These are phyloP conservation scores for Corniculantispora saksenae DNA, from an alignment of 2,329 filamentous ascomycete species.

Conservation along the genomic window DNA sequence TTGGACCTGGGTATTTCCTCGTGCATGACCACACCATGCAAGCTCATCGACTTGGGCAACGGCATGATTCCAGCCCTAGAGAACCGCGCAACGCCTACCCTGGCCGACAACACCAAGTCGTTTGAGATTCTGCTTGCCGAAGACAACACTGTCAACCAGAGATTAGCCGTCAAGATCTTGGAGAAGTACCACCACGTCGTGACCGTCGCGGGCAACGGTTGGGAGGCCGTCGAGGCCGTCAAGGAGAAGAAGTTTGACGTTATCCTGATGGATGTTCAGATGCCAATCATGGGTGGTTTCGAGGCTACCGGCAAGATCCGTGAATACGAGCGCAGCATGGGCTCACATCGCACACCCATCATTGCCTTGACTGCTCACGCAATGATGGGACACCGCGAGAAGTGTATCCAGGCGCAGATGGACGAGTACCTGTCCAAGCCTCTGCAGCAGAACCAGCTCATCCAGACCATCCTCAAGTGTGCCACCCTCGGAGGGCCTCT, in stretches of 20 bases:
- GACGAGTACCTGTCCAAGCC: constrained; percentile 98
- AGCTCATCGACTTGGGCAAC: constrained; percentile 91
- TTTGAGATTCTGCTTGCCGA: constrained; percentile 95
- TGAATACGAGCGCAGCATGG: constrained; percentile 84
- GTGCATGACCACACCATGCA: constrained; percentile 96
- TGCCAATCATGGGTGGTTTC: constrained; percentile 99
- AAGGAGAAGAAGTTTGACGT: constrained; percentile 93
- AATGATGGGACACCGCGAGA: constrained; percentile 97
- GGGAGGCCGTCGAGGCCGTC: constrained; percentile 89
- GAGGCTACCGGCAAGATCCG: constrained; percentile 96
- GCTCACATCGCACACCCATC: constrained; percentile 83
- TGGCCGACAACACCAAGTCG: constrained; percentile 91
- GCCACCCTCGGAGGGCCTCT: constrained; percentile 85
- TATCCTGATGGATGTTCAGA: constrained; percentile 98
- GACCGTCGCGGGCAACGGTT: constrained; percentile 90
- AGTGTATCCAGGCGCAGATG: constrained; percentile 98
- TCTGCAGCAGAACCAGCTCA: constrained; percentile 93
- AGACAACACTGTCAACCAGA: constrained; percentile 97
- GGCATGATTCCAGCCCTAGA: constrained; percentile 95
- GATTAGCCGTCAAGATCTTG: constrained; percentile 91
- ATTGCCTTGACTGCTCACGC: constrained; percentile 96
- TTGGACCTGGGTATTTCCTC: constrained; percentile 96
- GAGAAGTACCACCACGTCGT: constrained; percentile 95
- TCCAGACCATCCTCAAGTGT: constrained; percentile 96
- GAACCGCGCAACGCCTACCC: constrained; percentile 84